phyloP scores from a whole-genome alignment of 352 stramenopile species.

The Pythium utonaiense region DNA sequence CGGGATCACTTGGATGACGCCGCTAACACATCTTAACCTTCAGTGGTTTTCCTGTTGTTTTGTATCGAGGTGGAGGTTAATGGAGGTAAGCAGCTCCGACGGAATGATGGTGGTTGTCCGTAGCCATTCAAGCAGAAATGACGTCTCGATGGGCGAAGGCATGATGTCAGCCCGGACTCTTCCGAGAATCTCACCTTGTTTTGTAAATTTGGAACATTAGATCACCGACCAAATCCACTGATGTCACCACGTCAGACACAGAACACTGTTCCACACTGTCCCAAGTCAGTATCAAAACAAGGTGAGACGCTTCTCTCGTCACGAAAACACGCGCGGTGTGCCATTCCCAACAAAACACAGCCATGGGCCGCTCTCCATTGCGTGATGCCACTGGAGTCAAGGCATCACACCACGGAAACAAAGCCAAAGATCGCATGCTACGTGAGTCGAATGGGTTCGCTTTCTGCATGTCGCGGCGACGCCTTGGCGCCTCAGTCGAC shows the following conservation, averaged over 20 bases:
- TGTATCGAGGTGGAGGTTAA: slow-evolving; percentile 9
- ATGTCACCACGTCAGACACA: not conserved
- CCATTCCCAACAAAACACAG: not conserved
- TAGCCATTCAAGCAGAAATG: not conserved
- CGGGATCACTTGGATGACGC: not conserved
- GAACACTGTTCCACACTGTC: slow-evolving; percentile 1
- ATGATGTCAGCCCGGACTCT: slow-evolving; percentile 17
- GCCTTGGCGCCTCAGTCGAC: too few species aligned
- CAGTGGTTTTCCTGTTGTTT: not conserved
- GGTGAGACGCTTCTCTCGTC: not conserved
- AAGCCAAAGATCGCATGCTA: not conserved
- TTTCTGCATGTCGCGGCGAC: slow-evolving; percentile 3
- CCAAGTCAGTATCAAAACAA: slow-evolving; percentile 1
- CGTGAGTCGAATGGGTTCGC: not conserved
- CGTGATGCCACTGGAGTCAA: slow-evolving; percentile 3
- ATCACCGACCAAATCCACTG: not conserved
- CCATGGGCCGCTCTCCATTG: too few species aligned
- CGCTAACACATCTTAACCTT: slow-evolving; percentile 6
- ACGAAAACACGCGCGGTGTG: not conserved
- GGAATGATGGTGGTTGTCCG: not conserved
- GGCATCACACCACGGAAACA: not conserved
- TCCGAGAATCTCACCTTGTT: not conserved
- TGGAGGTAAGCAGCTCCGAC: not conserved
- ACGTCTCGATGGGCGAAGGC: slow-evolving; percentile 4
- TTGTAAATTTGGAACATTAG: not conserved